phyloP scores from a whole-genome alignment of 2,329 filamentous ascomycete species.

The Apiospora kogelbergensis region DNA sequence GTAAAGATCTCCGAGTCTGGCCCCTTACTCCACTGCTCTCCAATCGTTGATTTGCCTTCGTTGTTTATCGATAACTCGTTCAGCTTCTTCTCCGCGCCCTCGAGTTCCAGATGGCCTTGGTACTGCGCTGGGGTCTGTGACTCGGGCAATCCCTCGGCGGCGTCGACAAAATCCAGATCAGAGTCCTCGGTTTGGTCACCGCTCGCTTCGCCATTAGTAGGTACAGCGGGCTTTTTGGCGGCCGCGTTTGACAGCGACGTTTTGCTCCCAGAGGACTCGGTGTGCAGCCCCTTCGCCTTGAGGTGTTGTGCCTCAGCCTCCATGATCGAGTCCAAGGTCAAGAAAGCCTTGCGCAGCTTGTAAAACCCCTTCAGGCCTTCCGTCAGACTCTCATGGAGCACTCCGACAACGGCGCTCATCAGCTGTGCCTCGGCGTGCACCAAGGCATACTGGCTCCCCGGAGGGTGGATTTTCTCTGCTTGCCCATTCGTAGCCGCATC shows the following conservation, averaged over 20 bases:
- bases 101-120: slow-evolving; percentile 42
- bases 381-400: slow-evolving; percentile 89
- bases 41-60: slow-evolving; percentile 2
- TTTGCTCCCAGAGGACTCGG: slow-evolving; percentile 20
- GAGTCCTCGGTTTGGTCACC: slow-evolving; percentile 38
- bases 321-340: slow-evolving; percentile 77
- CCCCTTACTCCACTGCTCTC: slow-evolving; percentile 33
- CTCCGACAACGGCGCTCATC: slow-evolving; percentile 84
- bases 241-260: slow-evolving; percentile 18
- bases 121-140: slow-evolving; percentile 46
- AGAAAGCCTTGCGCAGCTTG: slow-evolving; percentile 84
- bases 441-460: slow-evolving; percentile 84
- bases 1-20: slow-evolving; percentile 65
- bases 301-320: slow-evolving; percentile 65
- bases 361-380: slow-evolving; percentile 92
- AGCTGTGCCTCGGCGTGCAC: slow-evolving; percentile 83
- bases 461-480: slow-evolving; percentile 63
- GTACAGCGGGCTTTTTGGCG: slow-evolving; percentile 21
- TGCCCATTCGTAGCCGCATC: slow-evolving; percentile 39
- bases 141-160: slow-evolving; percentile 47
- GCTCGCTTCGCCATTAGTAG: slow-evolving; percentile 35
- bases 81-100: slow-evolving; percentile 27
- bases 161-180: slow-evolving; percentile 57
- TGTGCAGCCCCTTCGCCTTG: slow-evolving; percentile 32
- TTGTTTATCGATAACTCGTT: slow-evolving; percentile 23